Evolutionary conservation across 257 asterid genomes (phyloP).

Genomic region (Gentiana dahurica): DNA sequence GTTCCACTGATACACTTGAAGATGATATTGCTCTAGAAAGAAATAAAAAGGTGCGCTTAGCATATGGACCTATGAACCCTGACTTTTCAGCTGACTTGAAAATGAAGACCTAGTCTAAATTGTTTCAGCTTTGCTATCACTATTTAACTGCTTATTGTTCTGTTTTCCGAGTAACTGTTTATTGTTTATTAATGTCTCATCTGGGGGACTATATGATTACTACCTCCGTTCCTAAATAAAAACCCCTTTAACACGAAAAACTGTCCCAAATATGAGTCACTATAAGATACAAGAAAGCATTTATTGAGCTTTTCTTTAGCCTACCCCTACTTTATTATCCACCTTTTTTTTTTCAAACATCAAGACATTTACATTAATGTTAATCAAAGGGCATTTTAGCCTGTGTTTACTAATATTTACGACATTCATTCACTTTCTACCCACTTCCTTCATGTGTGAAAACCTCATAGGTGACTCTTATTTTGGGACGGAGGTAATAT

Average conservation of each 20-base stretch:
- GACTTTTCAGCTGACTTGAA: neutral
- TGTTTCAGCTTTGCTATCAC: neutral
- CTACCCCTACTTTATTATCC: no score
- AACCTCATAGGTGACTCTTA: neutral
- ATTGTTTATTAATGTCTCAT: neutral
- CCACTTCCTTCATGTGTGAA: neutral
- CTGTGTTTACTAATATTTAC: no score
- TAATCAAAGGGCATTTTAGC: no score
- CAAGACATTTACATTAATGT: no score
- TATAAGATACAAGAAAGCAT: no score
- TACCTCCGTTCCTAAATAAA: no score
- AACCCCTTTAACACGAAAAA: no score
- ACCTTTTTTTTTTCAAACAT: no score
- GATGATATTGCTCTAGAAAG: slow-evolving; percentile 56
- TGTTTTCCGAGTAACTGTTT: neutral
- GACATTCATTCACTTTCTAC: no score
- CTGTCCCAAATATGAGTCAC: no score
- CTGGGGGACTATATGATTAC: neutral
- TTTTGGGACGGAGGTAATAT: no score
- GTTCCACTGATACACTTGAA: slow-evolving; percentile 44
- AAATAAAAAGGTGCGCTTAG: slow-evolving; percentile 51
- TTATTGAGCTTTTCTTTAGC: no score
- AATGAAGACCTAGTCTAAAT: neutral
- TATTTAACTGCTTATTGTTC: neutral
- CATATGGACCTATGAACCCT: neutral